phyloP scores from a whole-genome alignment of 495 filamentous ascomycete species.

The Cercophora sp. region DNA sequence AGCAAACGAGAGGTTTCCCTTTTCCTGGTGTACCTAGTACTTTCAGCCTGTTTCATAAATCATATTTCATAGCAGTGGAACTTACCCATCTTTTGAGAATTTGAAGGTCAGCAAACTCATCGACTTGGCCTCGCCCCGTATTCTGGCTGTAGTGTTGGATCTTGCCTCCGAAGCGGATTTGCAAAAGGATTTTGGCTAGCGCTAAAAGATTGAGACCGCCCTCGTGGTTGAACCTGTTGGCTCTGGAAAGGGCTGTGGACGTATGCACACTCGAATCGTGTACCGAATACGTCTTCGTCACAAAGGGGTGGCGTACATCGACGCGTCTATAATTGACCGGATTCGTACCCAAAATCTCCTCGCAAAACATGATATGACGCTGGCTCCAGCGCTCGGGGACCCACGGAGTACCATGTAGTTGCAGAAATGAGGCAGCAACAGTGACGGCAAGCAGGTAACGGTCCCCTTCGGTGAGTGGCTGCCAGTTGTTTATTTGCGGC shows the following conservation, averaged over 20 bases:
- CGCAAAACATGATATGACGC: neutral
- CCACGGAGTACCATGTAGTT: neutral
- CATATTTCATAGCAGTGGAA: neutral
- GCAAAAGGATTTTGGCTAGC: neutral
- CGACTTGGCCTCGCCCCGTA: neutral
- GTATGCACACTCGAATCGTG: no score
- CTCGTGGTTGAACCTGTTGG: neutral
- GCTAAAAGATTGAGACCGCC: neutral
- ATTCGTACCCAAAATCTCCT: neutral
- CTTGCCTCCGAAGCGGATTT: neutral
- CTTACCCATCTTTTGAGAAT: neutral
- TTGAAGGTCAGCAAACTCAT: neutral
- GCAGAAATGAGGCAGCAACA: neutral
- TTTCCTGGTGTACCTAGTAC: neutral
- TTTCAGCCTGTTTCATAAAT: neutral
- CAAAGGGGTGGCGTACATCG: neutral
- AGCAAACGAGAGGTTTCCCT: constrained; percentile 1
- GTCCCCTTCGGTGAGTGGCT: neutral
- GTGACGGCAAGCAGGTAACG: neutral
- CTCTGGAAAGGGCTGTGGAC: no score
- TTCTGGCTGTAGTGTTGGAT: neutral
- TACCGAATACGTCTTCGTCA: neutral
- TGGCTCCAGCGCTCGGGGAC: neutral
- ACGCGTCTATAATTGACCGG: neutral
- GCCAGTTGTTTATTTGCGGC: neutral